Evolutionary conservation across 441 rosid species (phyloP), one percentile per base, ranked within the genome.

Genomic region (Caryocar brasiliense): DNA sequence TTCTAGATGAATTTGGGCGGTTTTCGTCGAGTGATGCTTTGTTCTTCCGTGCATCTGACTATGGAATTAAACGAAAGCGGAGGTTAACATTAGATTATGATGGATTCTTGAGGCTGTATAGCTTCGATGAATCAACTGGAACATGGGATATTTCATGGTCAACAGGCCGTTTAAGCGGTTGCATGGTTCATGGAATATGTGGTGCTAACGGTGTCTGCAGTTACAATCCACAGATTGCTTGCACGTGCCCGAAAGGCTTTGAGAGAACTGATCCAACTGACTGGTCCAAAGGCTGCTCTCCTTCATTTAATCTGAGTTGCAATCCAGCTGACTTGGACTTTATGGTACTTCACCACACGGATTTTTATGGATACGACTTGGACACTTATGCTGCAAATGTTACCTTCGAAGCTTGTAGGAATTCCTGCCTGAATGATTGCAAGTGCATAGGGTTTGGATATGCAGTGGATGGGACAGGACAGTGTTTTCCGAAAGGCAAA

Each of bases 61-160:
- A 4, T n/a, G 69, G 74, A 15, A 43, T 17, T 9, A 53, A 62
- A 14, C 45, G 65, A 22, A 66, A 30, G 14, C 58, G 79, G 51
- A 63, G 79, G 72, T 38, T 73, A 7, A 67, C 73, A 0, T 40
- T 79, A 26, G 77, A 73, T 47, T 47, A 25, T 7, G 77, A 79
- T 33, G 85, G 81, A 2, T 75, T 75, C 24, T 57, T 70, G 12
- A 66, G 81, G 59, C 73, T 73, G n/a, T 73, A 75, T 26, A 73
- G 81, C 61, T 40, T 68, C 4, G 15, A 60, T 2, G 36, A 35
- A 3, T 18, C 1, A 34, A 18, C 70, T 1, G 72, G 75, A 6
- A 38, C 12, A 0, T 70, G 79, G 79, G 15, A n/a, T 6, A 35
- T 52, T 2, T 39, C 76, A 3, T 70, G 74, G 72, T 24, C 58